These are phyloP conservation scores for Thamnidium elegans DNA, from an alignment of 192 early-diverging fungal species.

Conservation along the genomic window DNA sequence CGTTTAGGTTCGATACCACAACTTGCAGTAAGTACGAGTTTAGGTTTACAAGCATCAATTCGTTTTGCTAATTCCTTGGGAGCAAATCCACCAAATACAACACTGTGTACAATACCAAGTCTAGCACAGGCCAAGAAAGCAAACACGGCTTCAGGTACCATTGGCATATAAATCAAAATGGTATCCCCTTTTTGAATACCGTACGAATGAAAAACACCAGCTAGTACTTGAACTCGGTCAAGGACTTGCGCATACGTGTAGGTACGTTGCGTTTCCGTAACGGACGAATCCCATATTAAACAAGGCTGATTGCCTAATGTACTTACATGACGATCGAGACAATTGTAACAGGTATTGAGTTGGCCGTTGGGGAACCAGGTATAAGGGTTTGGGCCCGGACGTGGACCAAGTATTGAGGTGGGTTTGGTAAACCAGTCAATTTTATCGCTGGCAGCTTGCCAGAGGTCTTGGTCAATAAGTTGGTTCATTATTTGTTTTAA, in stretches of 20 bases:
- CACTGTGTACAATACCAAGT: slow-evolving; percentile 79
- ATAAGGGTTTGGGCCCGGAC: slow-evolving; percentile 29
- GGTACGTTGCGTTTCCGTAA: slow-evolving; percentile 49
- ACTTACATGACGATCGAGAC: slow-evolving; percentile 64
- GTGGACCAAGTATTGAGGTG: slow-evolving; percentile 8
- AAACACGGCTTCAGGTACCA: slow-evolving; percentile 77
- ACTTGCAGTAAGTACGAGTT: slow-evolving; percentile 70
- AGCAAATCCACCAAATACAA: slow-evolving; percentile 82
- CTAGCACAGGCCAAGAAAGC: slow-evolving; percentile 86
- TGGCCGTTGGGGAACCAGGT: slow-evolving; percentile 68
- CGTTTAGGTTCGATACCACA: slow-evolving; percentile 79
- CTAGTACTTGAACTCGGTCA: slow-evolving; percentile 62
- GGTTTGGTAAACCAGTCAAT: slow-evolving; percentile 30
- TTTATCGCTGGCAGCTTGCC: slow-evolving; percentile 15
- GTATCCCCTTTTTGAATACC: slow-evolving; percentile 68
- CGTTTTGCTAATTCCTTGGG: slow-evolving; percentile 77
- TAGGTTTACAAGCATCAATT: slow-evolving; percentile 75
- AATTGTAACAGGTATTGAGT: slow-evolving; percentile 82
- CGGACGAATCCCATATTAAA: slow-evolving; percentile 74
- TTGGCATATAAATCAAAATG: slow-evolving; percentile 83
- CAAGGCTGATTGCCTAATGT: slow-evolving; percentile 59
- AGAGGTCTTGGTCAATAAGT: neutral
- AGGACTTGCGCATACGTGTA: slow-evolving; percentile 70
- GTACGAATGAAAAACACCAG: slow-evolving; percentile 58
- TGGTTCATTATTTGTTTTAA: neutral